phyloP scores from a whole-genome alignment of 2,329 filamentous ascomycete genomes.

The Colletotrichum australisinense region DNA sequence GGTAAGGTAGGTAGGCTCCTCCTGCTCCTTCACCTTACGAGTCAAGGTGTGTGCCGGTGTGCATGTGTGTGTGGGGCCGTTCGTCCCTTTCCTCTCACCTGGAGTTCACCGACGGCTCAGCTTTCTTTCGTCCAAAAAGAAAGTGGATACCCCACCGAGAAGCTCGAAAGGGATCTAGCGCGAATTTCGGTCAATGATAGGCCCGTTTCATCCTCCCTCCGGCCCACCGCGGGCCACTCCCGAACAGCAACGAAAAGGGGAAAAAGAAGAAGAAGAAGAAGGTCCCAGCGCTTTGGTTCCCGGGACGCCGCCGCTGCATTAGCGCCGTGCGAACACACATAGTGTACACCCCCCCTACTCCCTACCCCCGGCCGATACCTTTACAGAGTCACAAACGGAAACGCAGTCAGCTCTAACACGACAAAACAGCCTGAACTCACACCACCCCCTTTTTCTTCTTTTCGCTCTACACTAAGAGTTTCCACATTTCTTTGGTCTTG shows the following conservation, averaged over 20 bases:
- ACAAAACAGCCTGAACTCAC: background rate
- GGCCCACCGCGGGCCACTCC: constrained; percentile 32
- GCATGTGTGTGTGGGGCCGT: background rate
- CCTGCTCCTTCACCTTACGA: no score
- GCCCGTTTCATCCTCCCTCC: background rate
- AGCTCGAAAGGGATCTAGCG: no score
- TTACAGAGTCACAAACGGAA: background rate
- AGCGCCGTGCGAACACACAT: background rate
- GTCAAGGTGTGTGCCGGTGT: background rate
- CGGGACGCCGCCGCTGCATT: constrained; percentile 34
- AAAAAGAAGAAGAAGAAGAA: background rate
- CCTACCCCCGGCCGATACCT: background rate
- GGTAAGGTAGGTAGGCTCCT: no score
- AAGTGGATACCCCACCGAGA: no score
- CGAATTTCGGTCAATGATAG: background rate
- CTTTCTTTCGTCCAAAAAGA: background rate
- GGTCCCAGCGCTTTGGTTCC: constrained; percentile 35
- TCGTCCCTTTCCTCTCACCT: background rate
- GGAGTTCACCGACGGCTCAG: background rate
- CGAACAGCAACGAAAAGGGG: constrained; percentile 16
- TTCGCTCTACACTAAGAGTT: background rate
- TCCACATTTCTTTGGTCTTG: background rate
- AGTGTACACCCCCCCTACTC: no score
- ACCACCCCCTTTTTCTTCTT: constrained; percentile 6
- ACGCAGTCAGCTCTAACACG: background rate